Percentiles rank a stretch among this genome's conserved stretches.
Conservation (phyloP, 2,329 filamentous ascomycete species). For the Colletotrichum tanaceti region DNA sequence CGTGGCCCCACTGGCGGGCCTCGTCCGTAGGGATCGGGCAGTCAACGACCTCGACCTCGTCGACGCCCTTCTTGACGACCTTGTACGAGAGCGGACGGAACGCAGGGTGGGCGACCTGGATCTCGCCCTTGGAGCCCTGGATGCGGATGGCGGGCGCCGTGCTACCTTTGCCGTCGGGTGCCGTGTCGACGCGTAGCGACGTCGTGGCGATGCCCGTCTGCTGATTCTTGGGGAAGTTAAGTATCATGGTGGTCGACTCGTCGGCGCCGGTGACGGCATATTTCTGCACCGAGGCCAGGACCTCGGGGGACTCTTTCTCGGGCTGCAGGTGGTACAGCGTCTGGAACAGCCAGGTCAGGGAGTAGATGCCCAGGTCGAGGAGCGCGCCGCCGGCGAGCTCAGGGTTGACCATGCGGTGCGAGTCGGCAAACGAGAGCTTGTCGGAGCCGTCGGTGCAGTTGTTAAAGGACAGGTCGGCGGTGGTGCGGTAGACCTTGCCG, state of each 20-base stretch:
- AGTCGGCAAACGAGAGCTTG: conserved; percentile 66
- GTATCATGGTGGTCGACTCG: conserved; percentile 80
- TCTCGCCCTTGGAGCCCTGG: conserved; percentile 83
- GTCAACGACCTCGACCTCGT: conserved; percentile 62
- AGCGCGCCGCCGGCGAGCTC: conserved; percentile 86
- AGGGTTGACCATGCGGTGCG: conserved; percentile 82
- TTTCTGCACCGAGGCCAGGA: conserved; percentile 76
- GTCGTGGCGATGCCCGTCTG: conserved; percentile 80
- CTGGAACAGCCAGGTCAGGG: conserved; percentile 91
- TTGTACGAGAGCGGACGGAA: conserved; percentile 76
- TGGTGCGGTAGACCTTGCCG: conserved; percentile 70
- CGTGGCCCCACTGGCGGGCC: conserved; percentile 70
- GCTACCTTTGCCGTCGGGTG: conserved; percentile 68
- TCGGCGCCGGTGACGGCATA: conserved; percentile 78
- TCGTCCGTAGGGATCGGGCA: conserved; percentile 65
- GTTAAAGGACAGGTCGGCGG: conserved; percentile 71
- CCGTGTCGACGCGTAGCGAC: conserved; percentile 69
- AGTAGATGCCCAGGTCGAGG: conserved; percentile 89
- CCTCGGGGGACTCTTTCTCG: conserved; percentile 75
- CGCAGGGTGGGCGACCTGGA: conserved; percentile 79
- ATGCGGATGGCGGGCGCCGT: conserved; percentile 79
- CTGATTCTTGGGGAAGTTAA: conserved; percentile 77
- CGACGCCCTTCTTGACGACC: conserved; percentile 66
- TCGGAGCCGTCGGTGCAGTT: conserved; percentile 69
- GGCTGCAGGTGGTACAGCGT: conserved; percentile 85